Percentiles rank a stretch among this genome's conserved stretches.
These are phyloP conservation scores for Pythium phragmiticola DNA, from an alignment of 352 stramenopile genomes.

Conservation along the genomic window DNA sequence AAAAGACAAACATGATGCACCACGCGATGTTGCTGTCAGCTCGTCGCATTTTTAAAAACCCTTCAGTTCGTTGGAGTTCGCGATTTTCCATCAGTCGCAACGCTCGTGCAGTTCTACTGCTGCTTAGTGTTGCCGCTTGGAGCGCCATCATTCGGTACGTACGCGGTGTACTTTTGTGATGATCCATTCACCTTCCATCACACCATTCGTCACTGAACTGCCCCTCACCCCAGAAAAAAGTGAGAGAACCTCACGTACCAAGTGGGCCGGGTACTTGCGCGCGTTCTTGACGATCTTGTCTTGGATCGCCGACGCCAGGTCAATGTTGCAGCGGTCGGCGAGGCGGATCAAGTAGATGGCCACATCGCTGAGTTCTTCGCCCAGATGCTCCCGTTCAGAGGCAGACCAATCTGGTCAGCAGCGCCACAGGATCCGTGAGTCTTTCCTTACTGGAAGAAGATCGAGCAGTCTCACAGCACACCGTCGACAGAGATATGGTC, in stretches of 20 bases:
- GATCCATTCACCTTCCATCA: slow-evolving; percentile 13
- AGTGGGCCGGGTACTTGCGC: slow-evolving; percentile 71
- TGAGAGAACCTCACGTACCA: slow-evolving; percentile 13
- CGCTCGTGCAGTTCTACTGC: neutral
- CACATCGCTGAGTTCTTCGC: slow-evolving; percentile 96
- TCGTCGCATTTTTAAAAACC: slow-evolving; percentile 13
- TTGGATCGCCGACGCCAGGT: slow-evolving; percentile 83
- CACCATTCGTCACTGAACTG: neutral
- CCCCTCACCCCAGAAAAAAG: neutral
- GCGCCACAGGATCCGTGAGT: neutral
- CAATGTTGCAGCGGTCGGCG: slow-evolving; percentile 86
- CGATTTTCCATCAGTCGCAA: neutral
- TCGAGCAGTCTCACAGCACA: neutral
- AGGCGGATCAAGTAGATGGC: slow-evolving; percentile 95
- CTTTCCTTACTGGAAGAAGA: neutral
- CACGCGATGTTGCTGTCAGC: slow-evolving; percentile 8
- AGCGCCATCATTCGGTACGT: neutral
- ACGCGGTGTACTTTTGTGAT: slow-evolving; percentile 20
- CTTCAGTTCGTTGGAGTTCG: neutral
- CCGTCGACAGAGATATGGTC: slow-evolving; percentile 35
- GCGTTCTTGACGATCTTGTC: slow-evolving; percentile 92
- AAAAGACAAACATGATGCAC: slow-evolving; percentile 28
- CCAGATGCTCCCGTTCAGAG: slow-evolving; percentile 87
- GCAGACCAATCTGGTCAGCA: slow-evolving; percentile 47
- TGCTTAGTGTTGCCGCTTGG: neutral